Base-by-base conservation (phyloP, 176 grass and related monocot genomes). In the Alopecurus myosuroides region DNA sequence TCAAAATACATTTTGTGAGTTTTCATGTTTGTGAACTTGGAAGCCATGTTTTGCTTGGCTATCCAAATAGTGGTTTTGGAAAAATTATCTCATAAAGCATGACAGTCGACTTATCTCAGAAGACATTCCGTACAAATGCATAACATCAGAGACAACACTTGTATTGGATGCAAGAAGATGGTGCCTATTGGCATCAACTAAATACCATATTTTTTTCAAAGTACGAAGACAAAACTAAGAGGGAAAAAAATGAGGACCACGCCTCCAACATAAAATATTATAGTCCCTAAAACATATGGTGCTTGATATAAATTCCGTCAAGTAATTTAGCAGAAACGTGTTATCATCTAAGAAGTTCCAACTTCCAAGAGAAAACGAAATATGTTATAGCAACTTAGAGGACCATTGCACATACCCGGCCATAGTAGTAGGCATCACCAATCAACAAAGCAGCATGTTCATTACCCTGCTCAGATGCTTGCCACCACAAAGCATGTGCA, bases 391-490 rank as follows among this genome's bases (percentile, higher is more conserved):
- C 11, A 90, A 51, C 53, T 74, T 14, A 56, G 29, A 61, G 49
- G 70, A 87, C 18, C 74, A 30, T 55, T 86, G 80, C n/a, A 64
- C 86, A 84, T 99, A 97, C 97, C 89, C 88, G 79, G 35, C 97
- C 97, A 89, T 97, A 99, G 86, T 99, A 99, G 88, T 99, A 99
- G 57, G 94, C 94, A 89, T 99, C 97, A 30, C 97, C 97, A 78
- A 99, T 99, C 77, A 99, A 87, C 88, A 97, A 88, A 85, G 97
- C 94, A 81, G 97, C 94, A 89, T 99, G 97, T 51, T 99, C 97
- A 66, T 99, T 99, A 77, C 97, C 97, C 90, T 99, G 97, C 86
- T 99, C 97, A 36, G 94, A 97, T 84, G 97, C 97, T 89, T 94
- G 97, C 97, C 97, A 99, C 97, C 97, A 99, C 52, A 99, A 81